A percentile compares a stretch with the other conserved stretches of the same genome.
These are phyloP conservation scores for Aspergillus carlsbadensis DNA, from an alignment of 495 filamentous ascomycete genomes.

Conservation along the genomic window DNA sequence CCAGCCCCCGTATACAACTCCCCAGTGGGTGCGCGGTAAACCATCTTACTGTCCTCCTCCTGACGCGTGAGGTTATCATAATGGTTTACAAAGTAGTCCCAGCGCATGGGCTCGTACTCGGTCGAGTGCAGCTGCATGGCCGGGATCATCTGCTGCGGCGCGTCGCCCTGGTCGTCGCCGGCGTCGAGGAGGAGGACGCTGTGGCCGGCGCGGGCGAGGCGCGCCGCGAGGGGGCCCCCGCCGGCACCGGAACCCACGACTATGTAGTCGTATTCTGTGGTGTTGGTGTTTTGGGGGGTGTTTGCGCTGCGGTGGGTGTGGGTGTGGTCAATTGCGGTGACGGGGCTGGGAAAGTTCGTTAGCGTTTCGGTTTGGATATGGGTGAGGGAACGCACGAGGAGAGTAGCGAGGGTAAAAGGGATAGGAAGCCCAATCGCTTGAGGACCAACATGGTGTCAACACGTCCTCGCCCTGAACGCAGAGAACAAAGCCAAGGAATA, in stretches of 20 bases:
- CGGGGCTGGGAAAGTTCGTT: too few species aligned
- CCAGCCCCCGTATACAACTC: conserved; percentile 33
- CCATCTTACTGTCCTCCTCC: conserved; percentile 44
- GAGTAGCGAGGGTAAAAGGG: too few species aligned
- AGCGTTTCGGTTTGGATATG: too few species aligned
- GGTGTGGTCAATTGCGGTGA: too few species aligned
- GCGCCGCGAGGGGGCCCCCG: conserved; percentile 60
- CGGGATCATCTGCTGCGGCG: conserved; percentile 37
- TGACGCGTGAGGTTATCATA: conserved; percentile 40
- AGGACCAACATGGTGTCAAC: too few species aligned
- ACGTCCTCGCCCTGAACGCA: too few species aligned
- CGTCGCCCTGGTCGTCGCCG: conserved; percentile 57
- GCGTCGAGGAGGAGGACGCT: conserved; percentile 63
- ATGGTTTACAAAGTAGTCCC: conserved; percentile 52
- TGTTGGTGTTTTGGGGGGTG: too few species aligned
- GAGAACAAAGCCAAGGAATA: too few species aligned
- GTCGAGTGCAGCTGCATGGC: conserved; percentile 36
- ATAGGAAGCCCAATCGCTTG: too few species aligned
- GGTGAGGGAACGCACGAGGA: too few species aligned
- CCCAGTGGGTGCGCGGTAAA: conserved; percentile 40
- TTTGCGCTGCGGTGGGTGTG: not conserved
- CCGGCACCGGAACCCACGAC: conserved; percentile 66
- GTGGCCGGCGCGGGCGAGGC: conserved; percentile 59
- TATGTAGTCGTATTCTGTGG: conserved; percentile 60
- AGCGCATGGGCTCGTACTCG: conserved; percentile 37